Evolutionary conservation across 1,284 basidiomycete genomes (phyloP), one percentile per base, ranked within the genome.

Genomic region (Apiotrichum siamense): DNA sequence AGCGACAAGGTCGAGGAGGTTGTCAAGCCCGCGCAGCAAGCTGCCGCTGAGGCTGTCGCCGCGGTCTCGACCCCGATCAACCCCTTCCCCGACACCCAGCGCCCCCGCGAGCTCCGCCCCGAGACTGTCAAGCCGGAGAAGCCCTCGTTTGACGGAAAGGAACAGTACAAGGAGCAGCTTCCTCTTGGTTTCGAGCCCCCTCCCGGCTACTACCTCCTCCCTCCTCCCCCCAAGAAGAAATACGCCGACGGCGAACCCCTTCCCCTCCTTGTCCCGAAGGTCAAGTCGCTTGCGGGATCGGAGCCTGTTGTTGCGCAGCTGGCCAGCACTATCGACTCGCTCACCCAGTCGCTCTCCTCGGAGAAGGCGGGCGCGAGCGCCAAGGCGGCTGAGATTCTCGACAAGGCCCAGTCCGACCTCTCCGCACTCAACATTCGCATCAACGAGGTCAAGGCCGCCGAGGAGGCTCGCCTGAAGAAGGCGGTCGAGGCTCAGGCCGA

Each of bases 171-270:
- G 15, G 68, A 72, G 32, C 82, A 85, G n/a, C 79, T 96, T 32
- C 92, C 91, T 21, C 75, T 97, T 49, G 92, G 91, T 7, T 88
- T 87, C 67, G 90, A 96, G 70, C 87, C 86, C 17, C 91, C 91
- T 39, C 89, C 88, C 27, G 92, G 92, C 20, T 94, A 82, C 73
- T 77, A 74, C 78, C 47, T 73, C 52, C 52, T 69, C 25, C 61
- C 67, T 35, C 63, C 72, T 7, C 38, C 55, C 17, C 46, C 62
- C 27, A 60, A 58, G 46, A 43, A 58, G 29, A 57, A 64, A 41
- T 24, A 41, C n/a, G 40, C 55, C 21, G 61, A 57, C 33, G 55
- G 48, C 21, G 57, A 51, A 54, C 51, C 56, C 57, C 78, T 94
- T 12, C 90, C 92, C 36, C 80, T 88, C 39, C 78, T 97, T 55